phyloP scores from a whole-genome alignment of 2,329 filamentous ascomycete species.

The Elsinoe necatrix region DNA sequence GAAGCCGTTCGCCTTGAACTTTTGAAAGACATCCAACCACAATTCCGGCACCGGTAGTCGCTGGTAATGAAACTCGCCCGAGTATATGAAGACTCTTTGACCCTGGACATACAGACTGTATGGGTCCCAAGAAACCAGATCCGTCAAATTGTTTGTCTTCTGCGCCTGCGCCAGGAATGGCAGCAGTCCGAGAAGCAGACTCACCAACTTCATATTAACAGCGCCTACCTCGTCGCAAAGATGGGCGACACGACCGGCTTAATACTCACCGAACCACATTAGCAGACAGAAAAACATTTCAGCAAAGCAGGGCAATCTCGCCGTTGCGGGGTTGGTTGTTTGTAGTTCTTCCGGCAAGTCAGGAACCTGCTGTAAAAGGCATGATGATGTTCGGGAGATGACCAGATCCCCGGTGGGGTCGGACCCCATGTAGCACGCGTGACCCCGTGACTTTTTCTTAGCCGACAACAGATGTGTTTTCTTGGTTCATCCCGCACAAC shows the following conservation, averaged over 20 bases:
- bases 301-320: background rate
- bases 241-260: background rate
- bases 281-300: background rate
- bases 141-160: slow-evolving; percentile 24
- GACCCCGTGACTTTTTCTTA: background rate
- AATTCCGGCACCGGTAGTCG: slow-evolving; percentile 43
- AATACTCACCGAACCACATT: background rate
- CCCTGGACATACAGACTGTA: slow-evolving; percentile 47
- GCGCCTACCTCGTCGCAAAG: background rate
- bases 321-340: background rate
- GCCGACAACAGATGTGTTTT: background rate
- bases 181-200: slow-evolving; percentile 5
- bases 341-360: slow-evolving; percentile 3
- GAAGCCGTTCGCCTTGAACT: slow-evolving; percentile 45
- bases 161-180: slow-evolving; percentile 5
- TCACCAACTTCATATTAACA: slow-evolving; percentile 6
- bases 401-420: slow-evolving; percentile 11
- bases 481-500: slow-evolving; percentile 1
- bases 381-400: slow-evolving; percentile 3
- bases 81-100: slow-evolving; percentile 45
- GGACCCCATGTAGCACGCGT: background rate
- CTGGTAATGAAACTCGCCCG: slow-evolving; percentile 49
- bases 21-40: slow-evolving; percentile 45
- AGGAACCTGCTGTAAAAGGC: slow-evolving; percentile 12
- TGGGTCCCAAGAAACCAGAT: slow-evolving; percentile 46